Percentiles rank a stretch among this genome's conserved stretches.
Conservation (phyloP, 2,329 filamentous ascomycete genomes). For the Macrophomina pseudophaseolina region DNA sequence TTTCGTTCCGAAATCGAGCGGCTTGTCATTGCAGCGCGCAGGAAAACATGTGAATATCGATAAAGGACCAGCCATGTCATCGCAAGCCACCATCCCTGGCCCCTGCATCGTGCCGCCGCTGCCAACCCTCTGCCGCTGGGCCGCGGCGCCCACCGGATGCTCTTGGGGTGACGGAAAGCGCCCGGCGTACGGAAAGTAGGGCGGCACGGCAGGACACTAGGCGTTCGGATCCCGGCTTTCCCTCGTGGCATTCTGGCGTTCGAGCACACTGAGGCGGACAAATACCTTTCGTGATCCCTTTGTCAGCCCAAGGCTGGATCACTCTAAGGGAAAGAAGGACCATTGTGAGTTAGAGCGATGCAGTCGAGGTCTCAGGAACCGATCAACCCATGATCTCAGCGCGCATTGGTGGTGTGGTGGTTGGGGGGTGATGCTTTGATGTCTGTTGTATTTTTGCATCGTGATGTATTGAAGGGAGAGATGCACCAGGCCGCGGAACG, state of each 20-base stretch:
- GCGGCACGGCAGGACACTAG: constrained; percentile 1
- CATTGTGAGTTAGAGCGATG: constrained; percentile 6
- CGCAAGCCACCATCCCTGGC: constrained; percentile 1
- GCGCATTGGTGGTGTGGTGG: neutral
- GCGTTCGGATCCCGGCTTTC: neutral
- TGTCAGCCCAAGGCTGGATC: neutral
- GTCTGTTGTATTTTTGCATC: neutral
- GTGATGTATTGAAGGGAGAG: neutral
- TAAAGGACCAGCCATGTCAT: neutral
- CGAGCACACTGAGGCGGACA: neutral
- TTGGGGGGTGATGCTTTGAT: neutral
- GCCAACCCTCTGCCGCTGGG: neutral
- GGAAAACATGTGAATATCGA: neutral
- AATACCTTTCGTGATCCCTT: neutral
- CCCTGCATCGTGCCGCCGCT: constrained; percentile 10
- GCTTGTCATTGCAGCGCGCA: neutral
- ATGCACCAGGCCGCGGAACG: neutral
- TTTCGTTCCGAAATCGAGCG: neutral
- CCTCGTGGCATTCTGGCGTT: neutral
- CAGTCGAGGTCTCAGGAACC: neutral
- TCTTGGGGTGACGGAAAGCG: neutral
- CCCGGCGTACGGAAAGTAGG: neutral
- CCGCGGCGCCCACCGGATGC: constrained; percentile 1
- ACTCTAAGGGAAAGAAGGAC: neutral
- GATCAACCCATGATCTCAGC: constrained; percentile 3